Evolutionary conservation across 257 asterid genomes (phyloP).

Genomic region (Capsicum chinense): DNA sequence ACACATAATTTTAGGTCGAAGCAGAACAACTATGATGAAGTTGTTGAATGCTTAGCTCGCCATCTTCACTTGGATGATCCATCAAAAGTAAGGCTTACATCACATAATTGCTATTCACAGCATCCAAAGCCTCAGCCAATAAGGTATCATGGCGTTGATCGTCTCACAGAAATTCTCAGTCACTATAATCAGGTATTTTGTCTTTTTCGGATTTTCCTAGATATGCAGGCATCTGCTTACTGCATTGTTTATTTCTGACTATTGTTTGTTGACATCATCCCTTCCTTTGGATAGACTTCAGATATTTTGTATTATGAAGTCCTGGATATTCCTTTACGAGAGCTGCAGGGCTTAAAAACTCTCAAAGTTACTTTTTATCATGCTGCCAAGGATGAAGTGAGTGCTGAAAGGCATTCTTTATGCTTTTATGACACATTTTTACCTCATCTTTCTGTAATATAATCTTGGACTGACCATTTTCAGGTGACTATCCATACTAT

Average conservation of each 20-base stretch:
- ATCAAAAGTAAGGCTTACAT: constrained; percentile 77
- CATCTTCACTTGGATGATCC: constrained; percentile 79
- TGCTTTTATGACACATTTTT: background rate
- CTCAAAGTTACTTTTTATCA: constrained; percentile 88
- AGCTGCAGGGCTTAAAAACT: constrained; percentile 87
- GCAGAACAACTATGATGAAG: constrained; percentile 77
- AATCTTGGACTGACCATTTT: constrained; percentile 36
- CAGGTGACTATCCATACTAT: constrained; percentile 76
- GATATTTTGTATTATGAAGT: constrained; percentile 93
- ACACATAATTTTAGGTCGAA: constrained; percentile 64
- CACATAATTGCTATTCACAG: constrained; percentile 92
- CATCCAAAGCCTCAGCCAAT: constrained; percentile 90
- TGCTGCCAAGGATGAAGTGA: constrained; percentile 85
- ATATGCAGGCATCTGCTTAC: background rate
- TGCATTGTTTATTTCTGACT: constrained; percentile 21
- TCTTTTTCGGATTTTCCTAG: background rate
- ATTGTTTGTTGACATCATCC: constrained; percentile 21
- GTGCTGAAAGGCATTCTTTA: constrained; percentile 32
- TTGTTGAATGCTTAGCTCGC: constrained; percentile 75
- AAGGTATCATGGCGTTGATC: constrained; percentile 71
- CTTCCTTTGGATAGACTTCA: constrained; percentile 52
- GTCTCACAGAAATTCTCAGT: constrained; percentile 80
- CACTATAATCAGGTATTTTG: constrained; percentile 82
- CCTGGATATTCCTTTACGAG: constrained; percentile 91
- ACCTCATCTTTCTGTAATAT: constrained; percentile 18